Evolutionary conservation across 2,329 filamentous ascomycete species (phyloP), one percentile per base, ranked within the genome.

Genomic region (Penicillium sp.): DNA sequence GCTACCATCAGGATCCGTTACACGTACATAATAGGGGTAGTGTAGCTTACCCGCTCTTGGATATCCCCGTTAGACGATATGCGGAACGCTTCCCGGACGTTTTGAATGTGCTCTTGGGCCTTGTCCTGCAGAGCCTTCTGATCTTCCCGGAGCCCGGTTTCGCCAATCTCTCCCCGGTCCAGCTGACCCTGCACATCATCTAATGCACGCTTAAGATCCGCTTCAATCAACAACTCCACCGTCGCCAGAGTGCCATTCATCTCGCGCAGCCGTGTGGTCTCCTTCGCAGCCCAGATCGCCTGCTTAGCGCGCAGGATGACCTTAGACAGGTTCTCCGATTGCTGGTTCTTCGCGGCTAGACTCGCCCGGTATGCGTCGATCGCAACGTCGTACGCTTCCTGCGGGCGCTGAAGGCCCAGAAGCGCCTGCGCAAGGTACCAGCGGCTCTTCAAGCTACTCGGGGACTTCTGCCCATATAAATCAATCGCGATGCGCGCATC

Each of bases 391-490:
- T 96, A 84, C 0, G 93, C 93, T 71, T 90, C 90, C 62, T 91
- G 87, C 41, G 87, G 89, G 67, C 90, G 86, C 55, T 87, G 83
- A 2, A 96, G 83, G 1, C 85, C 85, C n/a, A 96, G 82, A 67
- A 96, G 88, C 0, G 93, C 92, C 77, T 96, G 91, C 3, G 92
- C 89, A 29, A 96, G 85, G 73, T 93, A 91, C 77, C 90, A 96
- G 72, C 88, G 86, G 7, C 91, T 92, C 78, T 98, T 98, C 81
- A 96, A 89, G 69, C 86, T 88, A 50, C 80, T 79, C 21, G 84
- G 82, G 30, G 75, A 76, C 64, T 81, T 78, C 9, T 69, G 62
- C 5, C 75, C 78, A 69, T 86, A 81, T 6, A 96, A 83, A 62
- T 87, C 84, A 54, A 97, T 88, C 66, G 91, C 92, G 56, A 87